Percentiles rank a stretch among this genome's conserved stretches.
These are phyloP conservation scores for Fusarium begoniae DNA, from an alignment of 2,329 filamentous ascomycete species.

Conservation along the genomic window DNA sequence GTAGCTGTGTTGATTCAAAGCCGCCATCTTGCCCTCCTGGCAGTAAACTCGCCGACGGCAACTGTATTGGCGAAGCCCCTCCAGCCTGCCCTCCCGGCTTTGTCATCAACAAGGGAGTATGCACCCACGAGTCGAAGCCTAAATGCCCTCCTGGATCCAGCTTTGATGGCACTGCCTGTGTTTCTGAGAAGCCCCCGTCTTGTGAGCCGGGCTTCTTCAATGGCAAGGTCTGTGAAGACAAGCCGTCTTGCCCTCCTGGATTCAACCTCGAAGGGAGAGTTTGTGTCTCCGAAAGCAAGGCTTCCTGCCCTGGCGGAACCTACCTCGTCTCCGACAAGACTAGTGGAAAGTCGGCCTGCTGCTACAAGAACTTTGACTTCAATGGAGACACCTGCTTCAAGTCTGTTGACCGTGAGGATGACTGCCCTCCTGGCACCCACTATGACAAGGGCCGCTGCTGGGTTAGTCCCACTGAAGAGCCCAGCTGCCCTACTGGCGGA, in stretches of 20 bases:
- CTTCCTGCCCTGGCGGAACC: background rate
- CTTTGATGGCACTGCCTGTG: slow-evolving; percentile 11
- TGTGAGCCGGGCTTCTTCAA: slow-evolving; percentile 16
- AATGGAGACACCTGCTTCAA: background rate
- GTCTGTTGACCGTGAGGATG: background rate
- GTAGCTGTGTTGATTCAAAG: slow-evolving; percentile 2
- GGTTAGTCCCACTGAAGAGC: background rate
- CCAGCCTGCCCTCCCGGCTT: background rate
- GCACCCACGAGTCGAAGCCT: background rate
- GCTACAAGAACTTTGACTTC: background rate
- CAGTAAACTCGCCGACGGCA: background rate
- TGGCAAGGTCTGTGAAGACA: slow-evolving; percentile 19
- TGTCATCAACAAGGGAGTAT: background rate
- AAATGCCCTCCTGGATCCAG: background rate
- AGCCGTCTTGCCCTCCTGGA: background rate
- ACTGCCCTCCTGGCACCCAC: background rate
- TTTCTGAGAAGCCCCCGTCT: background rate
- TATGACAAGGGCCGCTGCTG: background rate
- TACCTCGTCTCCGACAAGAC: background rate
- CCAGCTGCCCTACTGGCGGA: background rate
- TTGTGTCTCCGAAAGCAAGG: background rate
- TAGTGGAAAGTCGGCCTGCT: slow-evolving; percentile 1
- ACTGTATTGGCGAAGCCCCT: background rate
- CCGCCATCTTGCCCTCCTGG: background rate
- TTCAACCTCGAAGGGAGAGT: background rate